phyloP scores from a whole-genome alignment of 495 filamentous ascomycete species.

The Tirmania nivea region DNA sequence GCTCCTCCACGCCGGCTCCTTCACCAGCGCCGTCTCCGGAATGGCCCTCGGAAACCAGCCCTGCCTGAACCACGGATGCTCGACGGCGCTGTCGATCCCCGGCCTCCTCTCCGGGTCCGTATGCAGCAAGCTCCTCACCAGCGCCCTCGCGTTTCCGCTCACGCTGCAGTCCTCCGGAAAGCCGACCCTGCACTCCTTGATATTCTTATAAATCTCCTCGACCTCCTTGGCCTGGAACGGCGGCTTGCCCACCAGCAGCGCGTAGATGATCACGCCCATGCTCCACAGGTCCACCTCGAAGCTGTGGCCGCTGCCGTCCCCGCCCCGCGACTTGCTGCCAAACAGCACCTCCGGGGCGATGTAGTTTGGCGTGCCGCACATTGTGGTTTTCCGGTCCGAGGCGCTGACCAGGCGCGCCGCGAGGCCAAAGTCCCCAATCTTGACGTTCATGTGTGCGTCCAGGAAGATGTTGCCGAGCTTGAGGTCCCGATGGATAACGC shows the following conservation, averaged over 20 bases:
- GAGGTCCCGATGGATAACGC: conserved; percentile 87
- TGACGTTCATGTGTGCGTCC: conserved; percentile 89
- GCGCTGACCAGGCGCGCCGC: conserved; percentile 79
- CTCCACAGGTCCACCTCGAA: conserved; percentile 88
- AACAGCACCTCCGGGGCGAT: conserved; percentile 73
- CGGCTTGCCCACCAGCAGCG: conserved; percentile 73
- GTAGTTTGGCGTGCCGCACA: conserved; percentile 96
- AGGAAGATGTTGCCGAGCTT: conserved; percentile 98
- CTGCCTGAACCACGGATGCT: conserved; percentile 56
- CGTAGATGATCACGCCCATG: conserved; percentile 76
- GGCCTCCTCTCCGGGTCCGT: conserved; percentile 52
- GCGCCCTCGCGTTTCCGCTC: conserved; percentile 37
- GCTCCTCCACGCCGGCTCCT: conserved; percentile 14
- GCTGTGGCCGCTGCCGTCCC: conserved; percentile 15
- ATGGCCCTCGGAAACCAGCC: conserved; percentile 32
- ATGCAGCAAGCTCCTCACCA: conserved; percentile 52
- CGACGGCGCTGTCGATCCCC: conserved; percentile 58
- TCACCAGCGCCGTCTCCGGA: conserved; percentile 7
- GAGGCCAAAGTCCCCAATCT: conserved; percentile 91
- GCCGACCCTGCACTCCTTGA: conserved; percentile 12
- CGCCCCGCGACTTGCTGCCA: conserved; percentile 8
- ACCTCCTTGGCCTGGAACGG: conserved; percentile 74
- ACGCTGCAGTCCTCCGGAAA: conserved; percentile 15
- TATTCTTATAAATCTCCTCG: conserved; percentile 51
- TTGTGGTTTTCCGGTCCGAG: conserved; percentile 66